Conservation (phyloP, 257 asterid species). For the Solanum pinnatisectum region DNA sequence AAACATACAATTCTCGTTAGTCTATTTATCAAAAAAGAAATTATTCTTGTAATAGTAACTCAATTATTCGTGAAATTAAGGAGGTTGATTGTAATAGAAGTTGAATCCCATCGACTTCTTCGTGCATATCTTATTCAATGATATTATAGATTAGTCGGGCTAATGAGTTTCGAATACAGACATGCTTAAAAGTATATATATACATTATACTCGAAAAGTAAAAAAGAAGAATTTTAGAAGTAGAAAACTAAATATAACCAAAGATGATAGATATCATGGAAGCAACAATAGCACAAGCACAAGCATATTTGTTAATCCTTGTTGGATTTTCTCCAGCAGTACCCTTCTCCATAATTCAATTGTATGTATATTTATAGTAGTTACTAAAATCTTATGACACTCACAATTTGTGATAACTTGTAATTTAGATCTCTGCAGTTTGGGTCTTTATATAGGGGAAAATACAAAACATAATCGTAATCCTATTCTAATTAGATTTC, state of each 20-base stretch:
- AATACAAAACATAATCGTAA: too few species aligned
- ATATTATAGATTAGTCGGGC: background rate
- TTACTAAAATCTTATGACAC: background rate
- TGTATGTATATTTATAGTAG: background rate
- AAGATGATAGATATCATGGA: constrained; percentile 73
- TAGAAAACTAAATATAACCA: constrained; percentile 42
- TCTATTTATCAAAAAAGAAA: background rate
- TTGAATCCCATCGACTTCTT: background rate
- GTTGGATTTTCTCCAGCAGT: background rate
- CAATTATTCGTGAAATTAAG: background rate
- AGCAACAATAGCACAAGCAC: constrained; percentile 53
- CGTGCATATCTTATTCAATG: too few species aligned
- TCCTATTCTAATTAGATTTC: too few species aligned
- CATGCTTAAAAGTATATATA: too few species aligned
- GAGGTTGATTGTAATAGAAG: background rate
- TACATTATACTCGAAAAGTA: background rate
- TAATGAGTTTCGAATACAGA: background rate
- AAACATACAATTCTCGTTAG: background rate
- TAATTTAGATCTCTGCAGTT: background rate
- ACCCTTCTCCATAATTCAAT: constrained; percentile 13
- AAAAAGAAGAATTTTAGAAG: background rate
- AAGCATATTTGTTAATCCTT: constrained; percentile 47
- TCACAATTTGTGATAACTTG: background rate
- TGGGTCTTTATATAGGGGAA: background rate
- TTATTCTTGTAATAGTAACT: too few species aligned